These are phyloP conservation scores for Bacidia rubella DNA, from an alignment of 495 filamentous ascomycete genomes.

Conservation along the genomic window DNA sequence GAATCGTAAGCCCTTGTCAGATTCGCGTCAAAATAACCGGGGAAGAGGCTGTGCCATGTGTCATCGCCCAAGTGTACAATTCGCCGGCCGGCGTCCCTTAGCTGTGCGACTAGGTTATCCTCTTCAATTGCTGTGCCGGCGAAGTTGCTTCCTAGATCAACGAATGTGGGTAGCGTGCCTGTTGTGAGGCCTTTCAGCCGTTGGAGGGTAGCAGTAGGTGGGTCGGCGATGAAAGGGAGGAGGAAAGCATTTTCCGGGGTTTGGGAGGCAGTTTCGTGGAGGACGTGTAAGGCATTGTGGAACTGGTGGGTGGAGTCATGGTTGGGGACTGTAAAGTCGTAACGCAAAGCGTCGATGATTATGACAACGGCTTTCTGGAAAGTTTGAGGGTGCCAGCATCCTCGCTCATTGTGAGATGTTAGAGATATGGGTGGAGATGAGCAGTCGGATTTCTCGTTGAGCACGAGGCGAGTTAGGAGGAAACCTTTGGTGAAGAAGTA, in stretches of 20 bases:
- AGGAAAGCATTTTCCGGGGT: slow-evolving; percentile 73
- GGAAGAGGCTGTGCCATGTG: slow-evolving; percentile 88
- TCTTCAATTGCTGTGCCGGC: slow-evolving; percentile 95
- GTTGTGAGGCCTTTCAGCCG: slow-evolving; percentile 89
- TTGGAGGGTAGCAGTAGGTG: slow-evolving; percentile 85
- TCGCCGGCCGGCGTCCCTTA: slow-evolving; percentile 64
- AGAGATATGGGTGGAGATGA: slow-evolving; percentile 50
- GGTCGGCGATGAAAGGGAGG: slow-evolving; percentile 92
- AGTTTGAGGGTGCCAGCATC: slow-evolving; percentile 90
- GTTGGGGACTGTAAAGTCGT: slow-evolving; percentile 90
- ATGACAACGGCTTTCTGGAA: slow-evolving; percentile 87
- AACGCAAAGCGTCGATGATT: slow-evolving; percentile 85
- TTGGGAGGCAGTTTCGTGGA: slow-evolving; percentile 65
- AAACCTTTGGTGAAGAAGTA: slow-evolving; percentile 95
- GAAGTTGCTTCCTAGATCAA: slow-evolving; percentile 89
- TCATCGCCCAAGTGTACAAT: slow-evolving; percentile 92
- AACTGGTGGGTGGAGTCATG: slow-evolving; percentile 49
- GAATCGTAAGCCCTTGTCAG: slow-evolving; percentile 84
- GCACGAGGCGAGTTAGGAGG: slow-evolving; percentile 79
- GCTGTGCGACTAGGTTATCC: slow-evolving; percentile 81
- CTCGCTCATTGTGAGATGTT: slow-evolving; percentile 38
- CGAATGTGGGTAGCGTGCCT: slow-evolving; percentile 85
- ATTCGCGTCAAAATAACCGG: slow-evolving; percentile 74
- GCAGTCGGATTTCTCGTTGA: slow-evolving; percentile 81
- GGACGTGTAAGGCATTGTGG: slow-evolving; percentile 74